phyloP scores from a whole-genome alignment of 345 rosid species.

The Eucalyptus cladocalyx region DNA sequence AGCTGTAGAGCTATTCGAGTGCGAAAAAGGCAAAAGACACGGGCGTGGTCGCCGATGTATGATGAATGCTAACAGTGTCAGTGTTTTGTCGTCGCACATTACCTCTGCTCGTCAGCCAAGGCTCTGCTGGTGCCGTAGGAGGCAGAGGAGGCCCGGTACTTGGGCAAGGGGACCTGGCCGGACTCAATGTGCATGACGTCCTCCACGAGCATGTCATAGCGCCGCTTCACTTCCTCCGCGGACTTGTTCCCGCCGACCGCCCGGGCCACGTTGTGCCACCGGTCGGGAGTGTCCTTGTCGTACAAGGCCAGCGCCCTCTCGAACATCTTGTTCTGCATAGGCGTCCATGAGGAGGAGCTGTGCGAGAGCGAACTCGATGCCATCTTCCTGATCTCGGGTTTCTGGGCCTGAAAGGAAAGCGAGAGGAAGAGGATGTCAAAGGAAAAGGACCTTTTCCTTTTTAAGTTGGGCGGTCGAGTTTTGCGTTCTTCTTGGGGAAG shows the following conservation, averaged over 20 bases:
- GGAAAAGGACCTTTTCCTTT: background rate
- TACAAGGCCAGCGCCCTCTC: slow-evolving; percentile 79
- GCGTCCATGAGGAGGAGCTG: slow-evolving; percentile 59
- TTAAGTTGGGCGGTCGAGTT: background rate
- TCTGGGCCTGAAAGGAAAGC: background rate
- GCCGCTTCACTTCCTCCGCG: slow-evolving; percentile 67
- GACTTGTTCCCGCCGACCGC: slow-evolving; percentile 78
- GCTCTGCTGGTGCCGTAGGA: slow-evolving; percentile 28
- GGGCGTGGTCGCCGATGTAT: background rate
- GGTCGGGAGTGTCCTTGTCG: slow-evolving; percentile 83
- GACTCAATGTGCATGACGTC: slow-evolving; percentile 67
- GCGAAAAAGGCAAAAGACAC: background rate
- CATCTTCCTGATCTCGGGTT: slow-evolving; percentile 2
- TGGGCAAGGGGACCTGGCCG: slow-evolving; percentile 60
- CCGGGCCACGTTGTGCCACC: slow-evolving; percentile 86
- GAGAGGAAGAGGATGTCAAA: background rate
- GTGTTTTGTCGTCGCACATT: background rate
- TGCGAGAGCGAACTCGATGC: slow-evolving; percentile 36
- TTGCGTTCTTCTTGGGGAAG: slow-evolving; percentile 15
- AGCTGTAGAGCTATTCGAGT: background rate
- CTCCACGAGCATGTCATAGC: slow-evolving; percentile 74
- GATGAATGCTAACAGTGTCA: background rate
- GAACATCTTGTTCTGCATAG: slow-evolving; percentile 66
- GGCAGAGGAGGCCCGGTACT: slow-evolving; percentile 25
- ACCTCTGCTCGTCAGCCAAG: slow-evolving; percentile 2